Evolutionary conservation across 108 stramenopile genomes (phyloP).

Genomic region (Stephanodiscus minutulus): DNA sequence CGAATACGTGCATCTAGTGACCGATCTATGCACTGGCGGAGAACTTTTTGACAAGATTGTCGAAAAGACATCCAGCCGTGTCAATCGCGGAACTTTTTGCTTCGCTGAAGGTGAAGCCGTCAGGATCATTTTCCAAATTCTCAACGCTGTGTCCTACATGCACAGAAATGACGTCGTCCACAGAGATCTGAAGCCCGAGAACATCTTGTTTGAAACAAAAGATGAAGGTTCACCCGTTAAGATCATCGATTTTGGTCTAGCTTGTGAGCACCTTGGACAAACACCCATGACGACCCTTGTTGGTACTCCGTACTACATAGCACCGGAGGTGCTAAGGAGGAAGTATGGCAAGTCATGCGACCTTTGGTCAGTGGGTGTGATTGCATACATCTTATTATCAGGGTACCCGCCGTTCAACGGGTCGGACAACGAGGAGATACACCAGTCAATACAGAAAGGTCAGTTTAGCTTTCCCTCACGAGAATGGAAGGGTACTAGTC

Average conservation of each 20-base stretch:
- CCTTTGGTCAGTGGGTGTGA: constrained; percentile 79
- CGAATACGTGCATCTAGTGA: constrained; percentile 85
- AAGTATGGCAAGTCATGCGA: constrained; percentile 60
- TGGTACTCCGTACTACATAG: constrained; percentile 69
- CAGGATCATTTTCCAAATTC: constrained; percentile 53
- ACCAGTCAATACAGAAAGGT: constrained; percentile 58
- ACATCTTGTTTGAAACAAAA: constrained; percentile 62
- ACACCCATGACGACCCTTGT: constrained; percentile 45
- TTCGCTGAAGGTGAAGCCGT: constrained; percentile 65
- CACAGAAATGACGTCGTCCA: constrained; percentile 62
- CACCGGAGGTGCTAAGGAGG: constrained; percentile 59
- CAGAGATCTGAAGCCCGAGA: constrained; percentile 87
- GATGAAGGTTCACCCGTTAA: constrained; percentile 53
- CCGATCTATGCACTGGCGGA: constrained; percentile 88
- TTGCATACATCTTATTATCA: constrained; percentile 78
- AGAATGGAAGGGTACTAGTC: constrained; percentile 69
- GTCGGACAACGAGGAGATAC: constrained; percentile 23
- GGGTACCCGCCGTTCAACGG: constrained; percentile 86
- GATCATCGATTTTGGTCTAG: constrained; percentile 83
- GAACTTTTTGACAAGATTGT: constrained; percentile 95
- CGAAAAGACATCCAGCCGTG: constrained; percentile 51
- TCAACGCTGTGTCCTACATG: constrained; percentile 69
- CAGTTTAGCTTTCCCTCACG: constrained; percentile 65
- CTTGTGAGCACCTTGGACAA: constrained; percentile 16
- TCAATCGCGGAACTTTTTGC: constrained; percentile 5